These are phyloP conservation scores for Xylaria sp. DNA, from an alignment of 2,329 filamentous ascomycete genomes.

Conservation along the genomic window DNA sequence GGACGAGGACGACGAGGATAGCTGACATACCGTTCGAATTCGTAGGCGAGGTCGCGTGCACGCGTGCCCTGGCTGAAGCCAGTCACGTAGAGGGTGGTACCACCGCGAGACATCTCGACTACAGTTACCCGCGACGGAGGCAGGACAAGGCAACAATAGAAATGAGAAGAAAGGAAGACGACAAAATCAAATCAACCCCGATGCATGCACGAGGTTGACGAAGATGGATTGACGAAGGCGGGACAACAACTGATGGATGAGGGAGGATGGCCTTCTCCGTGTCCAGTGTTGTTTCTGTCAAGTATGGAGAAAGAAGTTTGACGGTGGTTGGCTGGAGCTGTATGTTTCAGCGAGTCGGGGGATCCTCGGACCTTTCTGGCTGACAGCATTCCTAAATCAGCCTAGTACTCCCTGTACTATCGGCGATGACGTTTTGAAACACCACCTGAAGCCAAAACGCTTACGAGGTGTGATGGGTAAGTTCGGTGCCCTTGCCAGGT, in stretches of 20 bases:
- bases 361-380: conserved; percentile 10
- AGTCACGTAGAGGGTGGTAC: conserved; percentile 95
- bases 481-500: no score
- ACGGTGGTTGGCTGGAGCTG: conserved; percentile 16
- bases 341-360: conserved; percentile 12
- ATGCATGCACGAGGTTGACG: neutral
- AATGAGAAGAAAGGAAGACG: neutral
- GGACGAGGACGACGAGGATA: conserved; percentile 31
- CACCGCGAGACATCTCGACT: conserved; percentile 74
- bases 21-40: conserved; percentile 99
- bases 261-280: conserved; percentile 7
- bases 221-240: conserved; percentile 5
- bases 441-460: neutral
- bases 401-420: neutral
- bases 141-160: conserved; percentile 3
- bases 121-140: neutral
- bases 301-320: conserved; percentile 19
- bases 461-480: no score
- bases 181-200: conserved; percentile 1
- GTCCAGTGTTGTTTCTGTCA: conserved; percentile 14
- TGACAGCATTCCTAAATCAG: neutral
- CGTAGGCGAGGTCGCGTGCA: conserved; percentile 98
- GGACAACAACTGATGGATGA: conserved; percentile 16
- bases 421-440: neutral
- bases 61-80: conserved; percentile 98